Conservation (phyloP, 176 grass and related monocot species). For the Paspalum vaginatum region DNA sequence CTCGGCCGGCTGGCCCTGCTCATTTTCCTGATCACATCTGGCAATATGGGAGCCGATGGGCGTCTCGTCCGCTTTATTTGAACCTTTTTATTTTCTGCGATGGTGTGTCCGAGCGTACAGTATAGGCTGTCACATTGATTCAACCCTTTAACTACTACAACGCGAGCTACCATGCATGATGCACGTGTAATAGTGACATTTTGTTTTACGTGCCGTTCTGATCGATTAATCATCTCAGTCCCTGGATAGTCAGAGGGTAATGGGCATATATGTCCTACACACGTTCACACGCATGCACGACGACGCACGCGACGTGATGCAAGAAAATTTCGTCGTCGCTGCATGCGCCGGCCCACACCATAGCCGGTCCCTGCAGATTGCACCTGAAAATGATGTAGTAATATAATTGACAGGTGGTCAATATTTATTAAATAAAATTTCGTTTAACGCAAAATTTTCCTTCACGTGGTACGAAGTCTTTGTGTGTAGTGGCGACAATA, state of each 20-base stretch:
- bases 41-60: background rate
- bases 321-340: background rate
- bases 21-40: constrained; percentile 4
- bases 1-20: background rate
- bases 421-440: background rate
- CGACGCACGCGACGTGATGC: background rate
- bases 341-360: background rate
- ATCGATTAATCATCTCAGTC: background rate
- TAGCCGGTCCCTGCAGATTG: background rate
- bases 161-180: background rate
- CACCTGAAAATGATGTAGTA: background rate
- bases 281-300: background rate
- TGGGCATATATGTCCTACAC: background rate
- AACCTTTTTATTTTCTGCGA: background rate
- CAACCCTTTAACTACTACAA: background rate
- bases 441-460: background rate
- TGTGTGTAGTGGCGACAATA: background rate
- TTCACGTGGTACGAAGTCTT: constrained; percentile 9
- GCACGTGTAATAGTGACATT: constrained; percentile 3
- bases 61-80: background rate
- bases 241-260: background rate
- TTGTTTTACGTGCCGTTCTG: background rate
- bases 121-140: background rate
- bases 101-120: too few species aligned
- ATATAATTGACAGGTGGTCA: background rate